A percentile compares a stretch with the other conserved stretches of the same genome.
Evolutionary conservation across 768 basidiomycete species (phyloP).

Genomic region (Mycena albidolilacea): DNA sequence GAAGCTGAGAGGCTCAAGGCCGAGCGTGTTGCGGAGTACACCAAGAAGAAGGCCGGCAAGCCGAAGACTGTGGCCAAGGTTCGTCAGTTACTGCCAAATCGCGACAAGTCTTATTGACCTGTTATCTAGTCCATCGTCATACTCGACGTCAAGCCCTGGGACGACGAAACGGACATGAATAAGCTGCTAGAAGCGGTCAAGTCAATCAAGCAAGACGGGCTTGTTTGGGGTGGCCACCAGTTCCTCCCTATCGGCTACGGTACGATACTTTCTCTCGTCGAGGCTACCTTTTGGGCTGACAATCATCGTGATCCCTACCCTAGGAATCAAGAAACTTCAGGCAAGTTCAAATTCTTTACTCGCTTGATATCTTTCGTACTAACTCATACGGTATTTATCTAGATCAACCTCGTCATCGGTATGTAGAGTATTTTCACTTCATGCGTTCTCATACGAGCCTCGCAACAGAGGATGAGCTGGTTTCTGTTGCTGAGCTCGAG

Average conservation of each 20-base stretch:
- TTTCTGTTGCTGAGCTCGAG: constrained; percentile 94
- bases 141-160: constrained; percentile 99
- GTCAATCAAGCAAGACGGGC: constrained; percentile 89
- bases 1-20: constrained; percentile 92
- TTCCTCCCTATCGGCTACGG: constrained; percentile 92
- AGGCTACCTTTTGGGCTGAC: constrained; percentile 4
- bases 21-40: constrained; percentile 94
- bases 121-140: constrained; percentile 91
- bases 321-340: constrained; percentile 91
- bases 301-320: constrained; percentile 16
- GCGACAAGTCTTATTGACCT: constrained; percentile 25
- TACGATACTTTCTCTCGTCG: constrained; percentile 24
- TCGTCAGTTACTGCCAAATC: constrained; percentile 38
- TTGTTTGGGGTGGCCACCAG: constrained; percentile 96
- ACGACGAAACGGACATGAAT: constrained; percentile 98
- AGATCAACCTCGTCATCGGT: constrained; percentile 74
- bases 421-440: constrained; percentile 42
- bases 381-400: constrained; percentile 37
- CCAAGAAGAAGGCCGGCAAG: constrained; percentile 93
- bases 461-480: constrained; percentile 90
- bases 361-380: constrained; percentile 59
- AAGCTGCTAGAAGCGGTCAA: constrained; percentile 88
- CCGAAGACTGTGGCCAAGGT: constrained; percentile 92
- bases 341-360: constrained; percentile 54
- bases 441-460: constrained; percentile 13